These are phyloP conservation scores for Wallacemonas rigidus DNA, from an alignment of 208 protist species.

Conservation along the genomic window DNA sequence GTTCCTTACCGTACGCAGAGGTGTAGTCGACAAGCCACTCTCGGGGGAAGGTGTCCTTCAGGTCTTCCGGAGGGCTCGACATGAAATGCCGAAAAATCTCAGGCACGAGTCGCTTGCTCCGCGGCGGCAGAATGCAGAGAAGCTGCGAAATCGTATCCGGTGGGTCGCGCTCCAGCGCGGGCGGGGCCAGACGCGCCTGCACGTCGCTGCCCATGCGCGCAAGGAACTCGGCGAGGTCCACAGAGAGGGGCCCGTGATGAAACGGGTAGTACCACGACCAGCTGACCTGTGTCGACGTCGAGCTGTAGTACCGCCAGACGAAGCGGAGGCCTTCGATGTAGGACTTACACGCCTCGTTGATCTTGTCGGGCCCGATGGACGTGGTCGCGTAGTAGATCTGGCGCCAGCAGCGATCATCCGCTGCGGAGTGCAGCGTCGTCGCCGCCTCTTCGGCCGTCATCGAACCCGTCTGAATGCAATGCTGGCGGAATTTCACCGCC, in stretches of 20 bases:
- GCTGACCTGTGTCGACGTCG: slow-evolving; percentile 43
- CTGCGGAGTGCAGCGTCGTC: slow-evolving; percentile 30
- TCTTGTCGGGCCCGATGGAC: slow-evolving; percentile 33
- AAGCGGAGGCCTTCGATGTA: slow-evolving; percentile 82
- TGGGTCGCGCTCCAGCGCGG: slow-evolving; percentile 40
- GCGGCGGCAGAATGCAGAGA: slow-evolving; percentile 77
- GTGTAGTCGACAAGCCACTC: slow-evolving; percentile 76
- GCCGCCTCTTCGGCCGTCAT: slow-evolving; percentile 46
- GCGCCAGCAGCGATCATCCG: slow-evolving; percentile 54
- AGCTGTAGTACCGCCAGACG: slow-evolving; percentile 87
- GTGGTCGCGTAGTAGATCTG: slow-evolving; percentile 47
- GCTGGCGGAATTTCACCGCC: slow-evolving; percentile 65
- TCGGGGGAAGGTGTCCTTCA: slow-evolving; percentile 59
- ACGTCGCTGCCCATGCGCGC: slow-evolving; percentile 27
- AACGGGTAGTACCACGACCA: slow-evolving; percentile 87
- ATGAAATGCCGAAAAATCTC: slow-evolving; percentile 50
- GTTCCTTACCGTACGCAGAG: slow-evolving; percentile 53
- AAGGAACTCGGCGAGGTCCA: slow-evolving; percentile 69
- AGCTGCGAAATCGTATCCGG: slow-evolving; percentile 71
- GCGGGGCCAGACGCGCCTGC: slow-evolving; percentile 31
- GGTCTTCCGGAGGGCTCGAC: slow-evolving; percentile 34
- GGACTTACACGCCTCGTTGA: slow-evolving; percentile 57
- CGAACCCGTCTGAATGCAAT: slow-evolving; percentile 28
- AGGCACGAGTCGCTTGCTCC: slow-evolving; percentile 55
- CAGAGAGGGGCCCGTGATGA: slow-evolving; percentile 68